A percentile compares a stretch with the other conserved stretches of the same genome.
Conservation (phyloP, 495 filamentous ascomycete species). For the Thozetella sp. region DNA sequence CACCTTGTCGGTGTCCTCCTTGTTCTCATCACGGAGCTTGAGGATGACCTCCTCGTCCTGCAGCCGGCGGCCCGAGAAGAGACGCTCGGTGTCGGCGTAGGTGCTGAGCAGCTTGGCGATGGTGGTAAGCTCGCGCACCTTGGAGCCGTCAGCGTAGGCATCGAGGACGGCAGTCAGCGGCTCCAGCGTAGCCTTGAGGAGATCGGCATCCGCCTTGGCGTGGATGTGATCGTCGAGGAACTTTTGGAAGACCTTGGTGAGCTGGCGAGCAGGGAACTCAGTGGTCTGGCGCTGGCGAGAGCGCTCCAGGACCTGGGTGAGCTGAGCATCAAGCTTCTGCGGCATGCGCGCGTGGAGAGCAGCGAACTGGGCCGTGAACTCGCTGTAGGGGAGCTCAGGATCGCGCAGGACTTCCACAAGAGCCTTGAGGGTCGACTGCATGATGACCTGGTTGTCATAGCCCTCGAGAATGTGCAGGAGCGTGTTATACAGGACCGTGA, state of each 20-base stretch:
- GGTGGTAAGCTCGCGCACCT: conserved; percentile 84
- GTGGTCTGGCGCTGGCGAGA: conserved; percentile 68
- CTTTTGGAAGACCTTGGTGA: conserved; percentile 78
- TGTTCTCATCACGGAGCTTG: conserved; percentile 93
- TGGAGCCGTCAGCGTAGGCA: conserved; percentile 84
- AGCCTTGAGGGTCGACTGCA: conserved; percentile 85
- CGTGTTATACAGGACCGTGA: conserved; percentile 73
- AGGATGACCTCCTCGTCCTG: conserved; percentile 96
- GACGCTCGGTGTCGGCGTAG: conserved; percentile 80
- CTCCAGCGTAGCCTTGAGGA: conserved; percentile 72
- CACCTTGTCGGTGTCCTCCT: conserved; percentile 82
- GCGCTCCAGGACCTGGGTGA: conserved; percentile 83
- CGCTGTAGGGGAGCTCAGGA: conserved; percentile 89
- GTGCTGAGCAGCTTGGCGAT: conserved; percentile 76
- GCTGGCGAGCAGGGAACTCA: conserved; percentile 94
- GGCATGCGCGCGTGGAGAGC: conserved; percentile 97
- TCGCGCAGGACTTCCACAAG: conserved; percentile 88
- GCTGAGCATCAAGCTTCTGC: conserved; percentile 79
- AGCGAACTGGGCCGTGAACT: conserved; percentile 94
- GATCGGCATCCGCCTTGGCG: conserved; percentile 60
- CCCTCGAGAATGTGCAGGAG: conserved; percentile 89
- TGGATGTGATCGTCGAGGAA: conserved; percentile 89
- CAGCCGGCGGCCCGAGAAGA: conserved; percentile 81
- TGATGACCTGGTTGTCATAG: conserved; percentile 97
- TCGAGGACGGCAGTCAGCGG: conserved; percentile 82